Percentiles rank a stretch among this genome's conserved stretches.
phyloP scores from a whole-genome alignment of 495 filamentous ascomycete genomes.

The Acidiella bohemica region DNA sequence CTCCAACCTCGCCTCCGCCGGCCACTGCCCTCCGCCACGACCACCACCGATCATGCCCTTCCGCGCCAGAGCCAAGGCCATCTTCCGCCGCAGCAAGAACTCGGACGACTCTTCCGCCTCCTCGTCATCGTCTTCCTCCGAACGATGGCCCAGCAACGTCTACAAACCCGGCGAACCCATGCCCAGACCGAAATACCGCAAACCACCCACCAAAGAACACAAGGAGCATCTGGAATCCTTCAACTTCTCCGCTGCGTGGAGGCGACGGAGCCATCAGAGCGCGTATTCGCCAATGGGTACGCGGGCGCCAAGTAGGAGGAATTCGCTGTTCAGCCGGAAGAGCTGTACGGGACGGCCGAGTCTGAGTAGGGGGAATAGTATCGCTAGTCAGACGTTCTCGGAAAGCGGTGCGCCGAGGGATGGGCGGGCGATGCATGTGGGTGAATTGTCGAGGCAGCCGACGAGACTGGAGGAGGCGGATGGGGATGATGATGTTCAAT shows the following conservation, averaged over 20 bases:
- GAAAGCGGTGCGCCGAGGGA: conserved; percentile 8
- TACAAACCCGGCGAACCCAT: conserved; percentile 33
- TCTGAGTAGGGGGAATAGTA: conserved; percentile 12
- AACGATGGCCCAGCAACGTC: conserved; percentile 16
- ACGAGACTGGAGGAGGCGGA: conserved; percentile 14
- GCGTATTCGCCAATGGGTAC: conserved; percentile 29
- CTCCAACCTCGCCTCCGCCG: background rate
- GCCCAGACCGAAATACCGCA: conserved; percentile 31
- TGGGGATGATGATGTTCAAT: conserved; percentile 21
- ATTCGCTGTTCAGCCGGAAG: conserved; percentile 21
- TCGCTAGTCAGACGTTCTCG: background rate
- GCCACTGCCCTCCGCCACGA: background rate
- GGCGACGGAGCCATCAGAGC: conserved; percentile 25
- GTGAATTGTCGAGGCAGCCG: background rate
- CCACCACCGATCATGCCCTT: conserved; percentile 24
- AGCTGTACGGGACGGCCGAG: conserved; percentile 11
- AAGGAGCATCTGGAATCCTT: conserved; percentile 30
- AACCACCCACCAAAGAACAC: conserved; percentile 28
- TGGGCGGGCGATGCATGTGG: background rate
- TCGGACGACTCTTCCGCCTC: conserved; percentile 4
- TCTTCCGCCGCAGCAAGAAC: conserved; percentile 22
- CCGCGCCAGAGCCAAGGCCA: conserved; percentile 26
- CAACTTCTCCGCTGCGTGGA: conserved; percentile 27
- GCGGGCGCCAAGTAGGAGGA: conserved; percentile 24
- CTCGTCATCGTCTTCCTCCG: conserved; percentile 4